Conservation (phyloP, 345 rosid genomes). For the Citrus mangshanensis region DNA sequence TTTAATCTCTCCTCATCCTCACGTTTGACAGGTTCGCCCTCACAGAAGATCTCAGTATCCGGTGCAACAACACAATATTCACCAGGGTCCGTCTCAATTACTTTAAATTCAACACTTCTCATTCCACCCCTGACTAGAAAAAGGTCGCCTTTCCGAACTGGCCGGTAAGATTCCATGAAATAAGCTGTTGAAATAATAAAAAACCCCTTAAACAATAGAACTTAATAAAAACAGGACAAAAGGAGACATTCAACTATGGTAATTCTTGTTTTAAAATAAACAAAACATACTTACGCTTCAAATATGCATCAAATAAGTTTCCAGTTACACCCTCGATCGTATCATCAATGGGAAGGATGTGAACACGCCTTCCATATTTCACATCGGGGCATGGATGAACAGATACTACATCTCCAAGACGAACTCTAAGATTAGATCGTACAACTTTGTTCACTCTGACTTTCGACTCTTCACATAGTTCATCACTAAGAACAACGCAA, state of each 20-base stretch:
- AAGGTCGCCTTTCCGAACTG: conserved; percentile 48
- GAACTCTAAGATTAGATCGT: conserved; percentile 30
- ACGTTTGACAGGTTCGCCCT: conserved; percentile 44
- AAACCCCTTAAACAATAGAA: background rate
- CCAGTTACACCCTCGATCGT: conserved; percentile 39
- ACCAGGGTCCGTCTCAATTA: conserved; percentile 43
- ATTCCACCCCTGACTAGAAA: conserved; percentile 51
- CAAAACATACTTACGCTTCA: conserved; percentile 24
- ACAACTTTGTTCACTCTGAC: conserved; percentile 37
- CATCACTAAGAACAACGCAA: conserved; percentile 31
- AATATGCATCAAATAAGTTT: conserved; percentile 29
- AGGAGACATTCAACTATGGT: background rate
- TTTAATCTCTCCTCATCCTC: conserved; percentile 45
- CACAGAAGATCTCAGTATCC: conserved; percentile 46
- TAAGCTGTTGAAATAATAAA: conserved; percentile 30
- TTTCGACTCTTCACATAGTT: conserved; percentile 27
- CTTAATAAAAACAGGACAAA: background rate
- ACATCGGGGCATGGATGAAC: conserved; percentile 32
- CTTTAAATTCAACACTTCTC: conserved; percentile 47
- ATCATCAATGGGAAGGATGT: conserved; percentile 38
- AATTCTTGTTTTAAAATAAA: background rate
- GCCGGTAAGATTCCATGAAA: conserved; percentile 45
- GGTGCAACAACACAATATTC: conserved; percentile 51
- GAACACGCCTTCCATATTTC: conserved; percentile 31
- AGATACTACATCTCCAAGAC: conserved; percentile 35